Evolutionary conservation across 2,329 filamentous ascomycete genomes (phyloP), one percentile per base, ranked within the genome.

Genomic region (Biscogniauxia mediterranea): DNA sequence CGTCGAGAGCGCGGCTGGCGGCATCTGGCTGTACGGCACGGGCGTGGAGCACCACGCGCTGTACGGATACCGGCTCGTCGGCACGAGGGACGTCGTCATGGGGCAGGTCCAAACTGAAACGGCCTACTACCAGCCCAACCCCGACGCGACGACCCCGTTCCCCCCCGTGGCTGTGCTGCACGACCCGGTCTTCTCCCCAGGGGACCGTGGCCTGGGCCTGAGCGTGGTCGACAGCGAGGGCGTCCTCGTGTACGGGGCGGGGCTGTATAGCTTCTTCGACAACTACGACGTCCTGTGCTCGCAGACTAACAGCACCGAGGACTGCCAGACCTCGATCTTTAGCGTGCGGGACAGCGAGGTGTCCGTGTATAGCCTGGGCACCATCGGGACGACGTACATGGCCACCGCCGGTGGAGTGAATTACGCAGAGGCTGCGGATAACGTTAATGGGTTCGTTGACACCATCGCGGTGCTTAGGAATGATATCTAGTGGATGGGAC

Each of bases 71-170:
- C 85, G 90, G 68, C 77, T 91, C 56, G 76, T 79, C 66, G 78
- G 80, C 55, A 86, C 88, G 4, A 78, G 80, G 53, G 82, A 90
- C 68, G 75, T 90, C 58, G 88, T 83, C 72, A 83, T 86, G 69
- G 86, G 85, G 19, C 81, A 86, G 67, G 83, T 87, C 54, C 89
- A 92, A 71, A 87, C 88, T 55, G 89, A 91, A 73, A 87, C 88
- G 4, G 84, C 89, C 0, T 92, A 92, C 75, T 90, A 85, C 75
- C 89, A 91, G 73, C 85, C 87, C 23, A 85, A 83, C 69, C 88
- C 89, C 0, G 77, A 76, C 53, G 85, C 88, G 0, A 79, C 81
- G 0, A 76, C 77, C 7, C 89, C 86, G 0, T 90, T 89, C 75
- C 70, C 78, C 0, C 68, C 76, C 0, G 75, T 66, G 0, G 70